Percentiles rank a stretch among this genome's conserved stretches.
Evolutionary conservation across 306 rosid genomes (phyloP).

Genomic region (Amphicarpaea edgeworthii): DNA sequence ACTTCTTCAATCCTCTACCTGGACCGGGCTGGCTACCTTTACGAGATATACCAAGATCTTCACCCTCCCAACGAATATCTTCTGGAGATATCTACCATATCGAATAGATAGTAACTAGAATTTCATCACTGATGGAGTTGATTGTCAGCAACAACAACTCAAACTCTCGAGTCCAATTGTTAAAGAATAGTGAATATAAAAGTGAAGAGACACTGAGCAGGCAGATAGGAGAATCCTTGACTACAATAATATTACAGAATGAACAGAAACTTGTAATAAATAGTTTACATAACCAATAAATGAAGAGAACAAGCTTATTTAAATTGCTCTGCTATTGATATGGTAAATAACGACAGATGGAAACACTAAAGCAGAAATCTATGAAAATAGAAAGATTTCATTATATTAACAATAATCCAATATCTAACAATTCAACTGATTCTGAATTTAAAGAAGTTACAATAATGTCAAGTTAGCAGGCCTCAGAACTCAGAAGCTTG

Average conservation of each 20-base stretch:
- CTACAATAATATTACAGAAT: too few relatives aligned
- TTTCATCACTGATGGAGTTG: constrained; percentile 10
- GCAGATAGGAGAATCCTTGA: constrained; percentile 17
- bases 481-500: constrained; percentile 15
- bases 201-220: neutral
- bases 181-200: constrained; percentile 15
- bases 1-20: constrained; percentile 73
- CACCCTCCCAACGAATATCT: constrained; percentile 85
- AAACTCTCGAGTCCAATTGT: constrained; percentile 18
- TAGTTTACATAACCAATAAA: constrained; percentile 1
- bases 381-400: constrained; percentile 36
- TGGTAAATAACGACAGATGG: neutral
- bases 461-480: constrained; percentile 25
- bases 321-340: neutral
- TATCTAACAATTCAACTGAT: neutral
- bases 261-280: constrained; percentile 6
- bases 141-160: neutral
- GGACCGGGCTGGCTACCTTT: constrained; percentile 65
- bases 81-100: constrained; percentile 72
- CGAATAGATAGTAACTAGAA: constrained; percentile 23
- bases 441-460: constrained; percentile 8
- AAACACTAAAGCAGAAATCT: neutral
- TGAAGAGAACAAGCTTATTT: constrained; percentile 5
- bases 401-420: constrained; percentile 19
- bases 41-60: constrained; percentile 63